These are phyloP conservation scores for Taphrina flavorubra DNA, from an alignment of 1,139 yeast species.

Conservation along the genomic window DNA sequence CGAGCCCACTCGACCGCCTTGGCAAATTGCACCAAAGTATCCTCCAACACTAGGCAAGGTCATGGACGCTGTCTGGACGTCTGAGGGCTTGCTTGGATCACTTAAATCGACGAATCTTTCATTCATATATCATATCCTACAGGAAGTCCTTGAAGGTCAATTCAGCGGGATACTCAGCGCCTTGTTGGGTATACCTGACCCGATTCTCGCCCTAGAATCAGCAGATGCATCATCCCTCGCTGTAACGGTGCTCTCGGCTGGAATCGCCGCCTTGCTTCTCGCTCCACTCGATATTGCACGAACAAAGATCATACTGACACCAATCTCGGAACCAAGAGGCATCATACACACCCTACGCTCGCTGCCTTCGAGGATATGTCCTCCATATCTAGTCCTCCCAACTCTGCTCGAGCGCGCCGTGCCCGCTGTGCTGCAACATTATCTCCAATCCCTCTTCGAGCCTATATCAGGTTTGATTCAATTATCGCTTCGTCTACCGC, in stretches of 20 bases:
- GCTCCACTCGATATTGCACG: slow-evolving; percentile 84
- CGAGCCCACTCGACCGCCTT: slow-evolving; percentile 38
- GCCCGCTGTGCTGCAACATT: slow-evolving; percentile 65
- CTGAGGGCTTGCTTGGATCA: slow-evolving; percentile 82
- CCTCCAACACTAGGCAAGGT: slow-evolving; percentile 58
- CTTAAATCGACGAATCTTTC: slow-evolving; percentile 89
- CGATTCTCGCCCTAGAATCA: slow-evolving; percentile 74
- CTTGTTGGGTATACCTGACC: slow-evolving; percentile 79
- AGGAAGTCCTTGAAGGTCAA: slow-evolving; percentile 67
- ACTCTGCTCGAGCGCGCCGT: slow-evolving; percentile 69
- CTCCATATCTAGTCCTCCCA: slow-evolving; percentile 61
- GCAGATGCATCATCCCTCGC: slow-evolving; percentile 73
- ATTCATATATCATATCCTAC: slow-evolving; percentile 74
- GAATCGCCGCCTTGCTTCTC: slow-evolving; percentile 73
- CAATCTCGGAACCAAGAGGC: slow-evolving; percentile 45
- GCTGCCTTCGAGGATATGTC: slow-evolving; percentile 58
- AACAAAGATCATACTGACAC: slow-evolving; percentile 55
- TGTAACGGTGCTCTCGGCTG: slow-evolving; percentile 72
- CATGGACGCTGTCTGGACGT: slow-evolving; percentile 67
- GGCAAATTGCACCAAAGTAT: slow-evolving; percentile 34
- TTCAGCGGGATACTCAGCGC: slow-evolving; percentile 79
- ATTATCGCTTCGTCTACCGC: slow-evolving; percentile 77
- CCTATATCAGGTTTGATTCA: slow-evolving; percentile 67
- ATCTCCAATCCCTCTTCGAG: slow-evolving; percentile 63
- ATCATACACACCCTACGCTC: slow-evolving; percentile 53